These are phyloP conservation scores for Acidiella bohemica DNA, from an alignment of 495 filamentous ascomycete genomes.

Conservation along the genomic window DNA sequence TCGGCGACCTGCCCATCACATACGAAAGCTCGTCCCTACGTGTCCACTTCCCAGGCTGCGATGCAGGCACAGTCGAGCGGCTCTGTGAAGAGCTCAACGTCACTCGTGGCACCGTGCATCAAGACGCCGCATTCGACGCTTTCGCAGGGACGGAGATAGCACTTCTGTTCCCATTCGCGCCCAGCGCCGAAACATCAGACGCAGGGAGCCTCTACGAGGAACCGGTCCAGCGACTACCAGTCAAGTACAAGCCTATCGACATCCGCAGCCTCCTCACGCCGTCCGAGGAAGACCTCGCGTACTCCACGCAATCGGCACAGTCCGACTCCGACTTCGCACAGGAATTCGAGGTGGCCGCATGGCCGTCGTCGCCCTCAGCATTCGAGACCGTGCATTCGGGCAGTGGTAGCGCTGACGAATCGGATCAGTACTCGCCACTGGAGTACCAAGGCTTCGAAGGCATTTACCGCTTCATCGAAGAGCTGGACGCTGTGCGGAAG, in stretches of 20 bases:
- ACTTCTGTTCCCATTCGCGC: slow-evolving; percentile 74
- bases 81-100: slow-evolving; percentile 81
- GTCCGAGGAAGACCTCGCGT: slow-evolving; percentile 16
- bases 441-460: slow-evolving; percentile 74
- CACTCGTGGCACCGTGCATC: slow-evolving; percentile 55
- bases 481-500: slow-evolving; percentile 55
- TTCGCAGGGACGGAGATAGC: slow-evolving; percentile 46
- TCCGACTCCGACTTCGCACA: slow-evolving; percentile 32
- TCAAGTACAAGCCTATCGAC: slow-evolving; percentile 4
- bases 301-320: slow-evolving; percentile 26
- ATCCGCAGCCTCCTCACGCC: slow-evolving; percentile 40
- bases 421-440: slow-evolving; percentile 27
- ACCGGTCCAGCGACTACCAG: slow-evolving; percentile 6
- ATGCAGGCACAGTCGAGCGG: slow-evolving; percentile 65
- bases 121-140: slow-evolving; percentile 49
- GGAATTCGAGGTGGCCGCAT: slow-evolving; percentile 37
- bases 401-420: slow-evolving; percentile 31
- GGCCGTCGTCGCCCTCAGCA: slow-evolving; percentile 35
- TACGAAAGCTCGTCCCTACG: slow-evolving; percentile 54
- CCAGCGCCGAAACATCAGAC: slow-evolving; percentile 33
- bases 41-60: slow-evolving; percentile 83
- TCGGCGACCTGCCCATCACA: slow-evolving; percentile 73
- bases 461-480: slow-evolving; percentile 74
- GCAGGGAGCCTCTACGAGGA: slow-evolving; percentile 22
- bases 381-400: slow-evolving; percentile 40